Percentiles rank a stretch among this genome's conserved stretches.
phyloP scores from a whole-genome alignment of 306 rosid species.

The Boehmeria nivea region DNA sequence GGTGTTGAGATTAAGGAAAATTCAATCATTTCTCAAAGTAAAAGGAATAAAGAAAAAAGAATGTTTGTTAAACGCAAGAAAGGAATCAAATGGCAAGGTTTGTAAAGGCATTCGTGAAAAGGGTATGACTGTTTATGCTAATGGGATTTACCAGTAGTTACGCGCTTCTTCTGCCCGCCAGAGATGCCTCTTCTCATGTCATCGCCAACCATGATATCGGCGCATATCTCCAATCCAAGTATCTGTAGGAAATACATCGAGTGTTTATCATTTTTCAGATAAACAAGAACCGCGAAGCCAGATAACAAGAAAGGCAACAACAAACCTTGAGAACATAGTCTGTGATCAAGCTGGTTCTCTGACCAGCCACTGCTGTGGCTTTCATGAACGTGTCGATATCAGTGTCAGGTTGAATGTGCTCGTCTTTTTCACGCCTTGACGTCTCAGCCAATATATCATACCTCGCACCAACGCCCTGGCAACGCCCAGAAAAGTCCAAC shows the following conservation, averaged over 20 bases:
- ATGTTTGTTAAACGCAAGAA: too few species aligned
- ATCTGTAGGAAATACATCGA: slow-evolving; percentile 35
- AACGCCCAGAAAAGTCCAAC: slow-evolving; percentile 60
- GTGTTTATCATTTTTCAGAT: too few species aligned
- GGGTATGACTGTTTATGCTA: neutral
- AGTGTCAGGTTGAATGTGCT: slow-evolving; percentile 61
- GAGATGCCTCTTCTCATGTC: slow-evolving; percentile 94
- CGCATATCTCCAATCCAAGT: slow-evolving; percentile 80
- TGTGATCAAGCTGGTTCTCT: slow-evolving; percentile 52
- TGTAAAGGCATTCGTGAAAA: neutral
- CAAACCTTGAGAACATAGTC: slow-evolving; percentile 75
- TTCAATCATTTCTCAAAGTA: too few species aligned
- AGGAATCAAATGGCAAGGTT: too few species aligned
- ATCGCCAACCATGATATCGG: slow-evolving; percentile 78
- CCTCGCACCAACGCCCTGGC: slow-evolving; percentile 68
- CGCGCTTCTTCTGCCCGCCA: slow-evolving; percentile 85
- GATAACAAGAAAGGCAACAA: neutral
- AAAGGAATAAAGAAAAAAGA: too few species aligned
- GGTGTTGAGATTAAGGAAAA: too few species aligned
- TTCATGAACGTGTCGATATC: slow-evolving; percentile 75
- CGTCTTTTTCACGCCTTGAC: slow-evolving; percentile 55
- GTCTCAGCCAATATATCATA: slow-evolving; percentile 54
- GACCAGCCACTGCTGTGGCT: slow-evolving; percentile 53
- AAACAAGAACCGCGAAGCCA: too few species aligned
- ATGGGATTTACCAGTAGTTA: slow-evolving; percentile 34